Conservation (phyloP, 257 asterid genomes). For the Solanum rostratum region DNA sequence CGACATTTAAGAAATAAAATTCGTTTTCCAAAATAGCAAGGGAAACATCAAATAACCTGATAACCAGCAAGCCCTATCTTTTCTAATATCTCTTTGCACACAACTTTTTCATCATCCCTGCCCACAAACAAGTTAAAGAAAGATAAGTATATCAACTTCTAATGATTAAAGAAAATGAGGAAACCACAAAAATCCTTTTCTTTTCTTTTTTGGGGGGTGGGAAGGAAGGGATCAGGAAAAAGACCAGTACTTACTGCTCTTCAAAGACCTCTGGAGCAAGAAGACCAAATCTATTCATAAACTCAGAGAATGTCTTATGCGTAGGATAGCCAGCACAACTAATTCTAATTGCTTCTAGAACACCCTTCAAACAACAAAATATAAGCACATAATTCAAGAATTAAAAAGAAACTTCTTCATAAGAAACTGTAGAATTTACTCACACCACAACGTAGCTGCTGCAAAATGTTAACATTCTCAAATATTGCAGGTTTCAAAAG, state of each 20-base stretch:
- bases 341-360: slow-evolving; percentile 73
- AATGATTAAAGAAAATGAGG: neutral
- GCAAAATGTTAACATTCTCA: slow-evolving; percentile 83
- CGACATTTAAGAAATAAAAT: neutral
- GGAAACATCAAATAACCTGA: slow-evolving; percentile 54
- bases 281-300: slow-evolving; percentile 76
- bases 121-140: slow-evolving; percentile 4
- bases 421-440: slow-evolving; percentile 27
- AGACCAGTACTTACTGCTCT: neutral
- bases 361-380: slow-evolving; percentile 5
- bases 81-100: slow-evolving; percentile 75
- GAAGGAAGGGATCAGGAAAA: neutral
- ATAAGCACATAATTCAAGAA: neutral
- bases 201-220: neutral
- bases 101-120: slow-evolving; percentile 59
- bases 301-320: slow-evolving; percentile 83
- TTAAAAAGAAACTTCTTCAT: neutral
- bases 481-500: slow-evolving; percentile 85
- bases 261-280: slow-evolving; percentile 46
- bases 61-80: slow-evolving; percentile 72
- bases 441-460: slow-evolving; percentile 98
- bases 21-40: neutral
- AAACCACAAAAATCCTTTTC: neutral
- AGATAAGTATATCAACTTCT: neutral
- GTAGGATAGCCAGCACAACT: slow-evolving; percentile 99